Conservation (phyloP, 164 flowering plant genomes). For the Saururus chinensis region DNA sequence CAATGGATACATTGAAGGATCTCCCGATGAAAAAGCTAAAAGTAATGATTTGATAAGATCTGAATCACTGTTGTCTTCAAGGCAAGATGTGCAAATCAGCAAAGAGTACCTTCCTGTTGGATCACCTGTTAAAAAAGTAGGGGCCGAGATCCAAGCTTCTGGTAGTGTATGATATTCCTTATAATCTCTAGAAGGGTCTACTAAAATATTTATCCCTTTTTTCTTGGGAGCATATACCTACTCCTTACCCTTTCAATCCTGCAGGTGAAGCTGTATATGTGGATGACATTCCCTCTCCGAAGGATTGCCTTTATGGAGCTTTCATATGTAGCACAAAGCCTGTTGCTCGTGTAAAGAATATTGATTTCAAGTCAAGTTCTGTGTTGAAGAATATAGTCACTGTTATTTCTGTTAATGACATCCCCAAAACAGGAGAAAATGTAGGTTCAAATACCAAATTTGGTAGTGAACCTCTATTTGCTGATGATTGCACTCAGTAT, state of each 20-base stretch:
- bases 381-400: constrained; percentile 32
- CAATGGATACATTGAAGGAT: constrained; percentile 9
- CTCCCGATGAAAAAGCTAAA: constrained; percentile 1
- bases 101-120: constrained; percentile 66
- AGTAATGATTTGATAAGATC: constrained; percentile 4
- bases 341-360: constrained; percentile 51
- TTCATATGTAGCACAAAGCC: constrained; percentile 71
- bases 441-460: constrained; percentile 42
- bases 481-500: constrained; percentile 49
- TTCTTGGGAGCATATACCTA: no score
- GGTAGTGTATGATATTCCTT: constrained; percentile 28
- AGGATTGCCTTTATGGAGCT: constrained; percentile 73
- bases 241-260: background rate
- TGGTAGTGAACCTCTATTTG: constrained; percentile 65
- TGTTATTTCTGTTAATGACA: constrained; percentile 55
- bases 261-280: constrained; percentile 90
- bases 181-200: background rate
- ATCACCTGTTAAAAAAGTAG: constrained; percentile 48
- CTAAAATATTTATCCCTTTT: background rate
- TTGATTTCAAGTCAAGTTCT: constrained; percentile 26
- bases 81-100: constrained; percentile 43
- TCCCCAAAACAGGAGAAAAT: constrained; percentile 60
- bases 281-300: constrained; percentile 87
- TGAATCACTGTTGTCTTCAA: constrained; percentile 39
- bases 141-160: constrained; percentile 80